Percentiles rank a stretch among this genome's conserved stretches.
Conservation (phyloP, 768 basidiomycete genomes). For the Suillus variegatus region DNA sequence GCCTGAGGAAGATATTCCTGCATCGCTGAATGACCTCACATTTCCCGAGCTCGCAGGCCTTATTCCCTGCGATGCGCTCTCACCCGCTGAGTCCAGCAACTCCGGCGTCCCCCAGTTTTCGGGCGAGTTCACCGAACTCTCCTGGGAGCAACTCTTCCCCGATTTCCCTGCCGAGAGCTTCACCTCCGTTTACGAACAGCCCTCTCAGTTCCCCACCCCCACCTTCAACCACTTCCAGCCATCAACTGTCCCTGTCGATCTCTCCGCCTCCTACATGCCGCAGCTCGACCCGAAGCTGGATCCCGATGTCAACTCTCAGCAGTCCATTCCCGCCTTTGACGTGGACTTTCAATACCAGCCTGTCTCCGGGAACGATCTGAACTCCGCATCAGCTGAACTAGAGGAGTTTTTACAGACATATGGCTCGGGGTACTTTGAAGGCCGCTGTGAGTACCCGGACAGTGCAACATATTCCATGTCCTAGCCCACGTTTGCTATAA, state of each 20-base stretch:
- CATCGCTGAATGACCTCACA: not conserved
- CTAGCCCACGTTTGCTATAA: not conserved
- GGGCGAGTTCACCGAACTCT: not conserved
- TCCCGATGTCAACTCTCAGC: not conserved
- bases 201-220: not conserved
- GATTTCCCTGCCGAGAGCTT: not conserved
- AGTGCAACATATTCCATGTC: not conserved
- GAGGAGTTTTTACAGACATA: not conserved
- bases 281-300: not conserved
- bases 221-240: not conserved
- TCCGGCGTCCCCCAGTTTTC: not conserved
- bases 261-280: not conserved
- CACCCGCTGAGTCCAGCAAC: not conserved
- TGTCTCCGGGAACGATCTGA: not conserved
- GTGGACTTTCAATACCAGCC: not conserved
- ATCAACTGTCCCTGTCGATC: not conserved
- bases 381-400: not conserved
- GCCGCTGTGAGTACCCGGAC: not conserved
- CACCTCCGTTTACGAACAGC: not conserved
- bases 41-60: not conserved
- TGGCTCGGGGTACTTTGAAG: not conserved
- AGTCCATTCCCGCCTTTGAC: not conserved
- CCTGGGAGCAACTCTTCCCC: conserved; percentile 10
- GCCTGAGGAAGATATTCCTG: not conserved
- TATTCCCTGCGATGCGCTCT: not conserved